Percentiles rank a stretch among this genome's conserved stretches.
phyloP scores from a whole-genome alignment of 257 asterid genomes.

The Thymus quinquecostatus region DNA sequence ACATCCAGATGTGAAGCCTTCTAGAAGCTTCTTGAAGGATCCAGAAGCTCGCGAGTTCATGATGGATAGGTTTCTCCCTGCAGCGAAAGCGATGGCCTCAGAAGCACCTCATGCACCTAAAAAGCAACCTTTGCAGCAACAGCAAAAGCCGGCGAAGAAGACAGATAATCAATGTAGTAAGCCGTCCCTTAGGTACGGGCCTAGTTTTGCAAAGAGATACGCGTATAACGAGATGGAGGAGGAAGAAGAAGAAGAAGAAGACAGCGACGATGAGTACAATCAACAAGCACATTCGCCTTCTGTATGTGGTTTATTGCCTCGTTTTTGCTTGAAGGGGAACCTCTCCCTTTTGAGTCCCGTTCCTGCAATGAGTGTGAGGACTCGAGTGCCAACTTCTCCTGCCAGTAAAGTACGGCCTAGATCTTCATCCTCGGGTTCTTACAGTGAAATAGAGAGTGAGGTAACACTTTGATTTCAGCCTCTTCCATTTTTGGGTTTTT shows the following conservation, averaged over 20 bases:
- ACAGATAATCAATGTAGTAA: constrained; percentile 37
- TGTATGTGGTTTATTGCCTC: constrained; percentile 78
- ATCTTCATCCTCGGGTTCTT: constrained; percentile 54
- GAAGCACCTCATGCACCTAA: constrained; percentile 64
- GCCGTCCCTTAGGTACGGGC: constrained; percentile 84
- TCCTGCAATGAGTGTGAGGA: constrained; percentile 65
- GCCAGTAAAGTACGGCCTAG: constrained; percentile 45
- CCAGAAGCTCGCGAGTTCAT: constrained; percentile 63
- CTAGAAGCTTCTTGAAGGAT: constrained; percentile 42
- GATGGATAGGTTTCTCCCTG: constrained; percentile 92
- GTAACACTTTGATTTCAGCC: constrained; percentile 36
- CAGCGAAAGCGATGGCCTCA: constrained; percentile 83
- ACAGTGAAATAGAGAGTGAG: constrained; percentile 57
- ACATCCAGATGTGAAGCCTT: constrained; percentile 44
- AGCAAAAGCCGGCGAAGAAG: constrained; percentile 45
- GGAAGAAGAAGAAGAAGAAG: constrained; percentile 62
- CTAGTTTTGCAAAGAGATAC: constrained; percentile 63
- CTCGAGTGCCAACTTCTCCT: constrained; percentile 55
- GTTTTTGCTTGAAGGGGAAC: constrained; percentile 72
- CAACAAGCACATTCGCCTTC: constrained; percentile 38
- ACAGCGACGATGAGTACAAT: constrained; percentile 58
- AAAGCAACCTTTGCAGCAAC: constrained; percentile 49
- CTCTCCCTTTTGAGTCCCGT: constrained; percentile 58
- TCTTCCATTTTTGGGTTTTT: not conserved
- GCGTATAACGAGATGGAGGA: constrained; percentile 40